phyloP scores from a whole-genome alignment of 805 yeast species.

The Kodamaea leandrae region DNA sequence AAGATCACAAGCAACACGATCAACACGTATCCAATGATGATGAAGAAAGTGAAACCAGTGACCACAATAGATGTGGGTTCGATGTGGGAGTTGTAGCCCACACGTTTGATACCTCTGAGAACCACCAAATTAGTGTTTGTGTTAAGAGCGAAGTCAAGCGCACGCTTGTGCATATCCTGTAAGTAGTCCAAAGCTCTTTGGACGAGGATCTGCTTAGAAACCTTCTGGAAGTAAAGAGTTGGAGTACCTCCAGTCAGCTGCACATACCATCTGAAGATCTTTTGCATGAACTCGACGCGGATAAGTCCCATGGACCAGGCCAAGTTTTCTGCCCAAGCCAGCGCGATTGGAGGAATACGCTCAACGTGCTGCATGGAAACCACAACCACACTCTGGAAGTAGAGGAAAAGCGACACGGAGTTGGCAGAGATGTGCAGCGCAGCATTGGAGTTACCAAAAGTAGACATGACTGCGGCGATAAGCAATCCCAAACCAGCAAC shows the following conservation, averaged over 20 bases:
- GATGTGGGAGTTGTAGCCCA: conserved; percentile 72
- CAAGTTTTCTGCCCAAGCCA: conserved; percentile 87
- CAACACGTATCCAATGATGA: conserved; percentile 70
- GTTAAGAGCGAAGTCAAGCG: conserved; percentile 36
- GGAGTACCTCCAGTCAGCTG: conserved; percentile 91
- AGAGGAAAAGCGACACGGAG: conserved; percentile 76
- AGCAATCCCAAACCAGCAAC: conserved; percentile 85
- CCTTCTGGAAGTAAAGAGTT: conserved; percentile 57
- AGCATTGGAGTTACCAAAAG: conserved; percentile 84
- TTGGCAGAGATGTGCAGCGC: conserved; percentile 88
- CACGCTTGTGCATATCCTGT: conserved; percentile 26
- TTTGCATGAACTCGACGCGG: conserved; percentile 75
- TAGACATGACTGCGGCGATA: conserved; percentile 75
- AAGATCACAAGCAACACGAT: conserved; percentile 56
- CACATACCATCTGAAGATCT: conserved; percentile 78
- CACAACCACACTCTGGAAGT: conserved; percentile 85
- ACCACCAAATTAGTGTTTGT: conserved; percentile 60
- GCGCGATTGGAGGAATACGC: conserved; percentile 86
- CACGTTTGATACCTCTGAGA: conserved; percentile 81
- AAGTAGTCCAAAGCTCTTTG: conserved; percentile 56
- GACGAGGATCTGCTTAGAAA: conserved; percentile 65
- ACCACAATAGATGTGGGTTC: conserved; percentile 82
- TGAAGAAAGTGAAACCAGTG: conserved; percentile 85
- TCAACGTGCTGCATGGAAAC: conserved; percentile 83
- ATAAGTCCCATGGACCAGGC: conserved; percentile 96